phyloP scores from a whole-genome alignment of 768 basidiomycete species.

The Lentinula guzmanii region DNA sequence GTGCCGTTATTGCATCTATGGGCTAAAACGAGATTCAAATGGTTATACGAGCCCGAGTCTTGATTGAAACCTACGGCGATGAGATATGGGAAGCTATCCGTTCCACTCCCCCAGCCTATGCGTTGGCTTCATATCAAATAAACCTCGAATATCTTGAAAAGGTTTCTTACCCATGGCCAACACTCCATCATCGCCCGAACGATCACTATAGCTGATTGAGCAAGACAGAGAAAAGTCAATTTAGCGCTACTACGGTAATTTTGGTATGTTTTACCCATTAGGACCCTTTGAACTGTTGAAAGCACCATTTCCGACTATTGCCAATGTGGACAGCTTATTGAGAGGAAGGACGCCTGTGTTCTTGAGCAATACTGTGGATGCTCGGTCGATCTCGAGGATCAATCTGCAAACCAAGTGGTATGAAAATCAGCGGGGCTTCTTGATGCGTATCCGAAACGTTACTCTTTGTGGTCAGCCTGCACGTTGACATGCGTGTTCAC shows the following conservation, averaged over 20 bases:
- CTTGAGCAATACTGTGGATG: conserved; percentile 60
- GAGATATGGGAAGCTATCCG: conserved; percentile 46
- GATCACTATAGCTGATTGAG: conserved; percentile 34
- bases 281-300: conserved; percentile 47
- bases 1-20: conserved; percentile 36
- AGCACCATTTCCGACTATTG: conserved; percentile 54
- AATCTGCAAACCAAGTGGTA: conserved; percentile 26
- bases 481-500: conserved; percentile 49
- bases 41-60: too few relatives aligned
- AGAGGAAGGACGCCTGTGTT: conserved; percentile 44
- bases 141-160: conserved; percentile 7
- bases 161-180: conserved; percentile 51
- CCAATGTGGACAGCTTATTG: conserved; percentile 40
- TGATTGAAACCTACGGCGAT: conserved; percentile 13
- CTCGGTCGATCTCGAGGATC: conserved; percentile 54
- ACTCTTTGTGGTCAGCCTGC: conserved; percentile 48
- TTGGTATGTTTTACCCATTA: conserved; percentile 36
- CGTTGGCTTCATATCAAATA: not conserved
- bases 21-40: conserved; percentile 22
- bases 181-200: conserved; percentile 51
- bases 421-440: not conserved
- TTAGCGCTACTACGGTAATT: not conserved
- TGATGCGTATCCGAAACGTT: not conserved
- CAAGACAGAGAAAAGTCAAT: not conserved
- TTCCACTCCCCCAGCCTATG: conserved; percentile 45